These are phyloP conservation scores for Candida yuanshanica DNA, from an alignment of 805 yeast genomes.

Conservation along the genomic window DNA sequence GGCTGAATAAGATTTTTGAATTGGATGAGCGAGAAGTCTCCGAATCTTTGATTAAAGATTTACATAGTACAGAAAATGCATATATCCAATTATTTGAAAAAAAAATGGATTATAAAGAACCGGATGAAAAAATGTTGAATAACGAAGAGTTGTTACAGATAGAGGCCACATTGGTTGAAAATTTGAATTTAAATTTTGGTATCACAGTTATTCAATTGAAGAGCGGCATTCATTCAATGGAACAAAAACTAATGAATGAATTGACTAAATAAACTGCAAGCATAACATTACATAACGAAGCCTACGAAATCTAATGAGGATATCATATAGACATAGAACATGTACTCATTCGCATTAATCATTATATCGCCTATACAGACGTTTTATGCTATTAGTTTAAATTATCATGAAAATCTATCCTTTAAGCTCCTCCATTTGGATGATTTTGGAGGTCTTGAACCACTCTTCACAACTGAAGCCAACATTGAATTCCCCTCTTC, in stretches of 20 bases:
- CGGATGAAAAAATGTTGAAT: not conserved
- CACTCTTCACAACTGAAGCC: not conserved
- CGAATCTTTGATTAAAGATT: not conserved
- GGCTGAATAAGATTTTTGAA: slow-evolving; percentile 22
- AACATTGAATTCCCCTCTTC: slow-evolving; percentile 19
- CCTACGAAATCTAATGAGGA: too few species aligned
- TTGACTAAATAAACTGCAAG: not conserved
- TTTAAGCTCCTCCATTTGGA: slow-evolving; percentile 6
- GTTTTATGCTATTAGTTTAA: too few species aligned
- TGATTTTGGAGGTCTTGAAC: not conserved
- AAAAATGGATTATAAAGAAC: not conserved
- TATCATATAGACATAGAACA: too few species aligned
- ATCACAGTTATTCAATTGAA: slow-evolving; percentile 4
- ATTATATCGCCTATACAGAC: too few species aligned
- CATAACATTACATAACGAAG: not conserved
- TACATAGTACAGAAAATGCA: slow-evolving; percentile 1
- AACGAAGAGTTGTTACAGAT: not conserved
- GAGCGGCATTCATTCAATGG: slow-evolving; percentile 4
- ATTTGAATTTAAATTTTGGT: slow-evolving; percentile 10
- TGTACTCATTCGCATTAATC: not conserved
- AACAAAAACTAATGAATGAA: not conserved
- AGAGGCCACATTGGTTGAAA: not conserved
- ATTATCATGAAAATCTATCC: slow-evolving; percentile 5
- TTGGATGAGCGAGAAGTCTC: slow-evolving; percentile 5
- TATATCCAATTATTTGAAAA: not conserved